phyloP scores from a whole-genome alignment of 2,329 filamentous ascomycete genomes.

The Ophiocordyceps unilateralis region DNA sequence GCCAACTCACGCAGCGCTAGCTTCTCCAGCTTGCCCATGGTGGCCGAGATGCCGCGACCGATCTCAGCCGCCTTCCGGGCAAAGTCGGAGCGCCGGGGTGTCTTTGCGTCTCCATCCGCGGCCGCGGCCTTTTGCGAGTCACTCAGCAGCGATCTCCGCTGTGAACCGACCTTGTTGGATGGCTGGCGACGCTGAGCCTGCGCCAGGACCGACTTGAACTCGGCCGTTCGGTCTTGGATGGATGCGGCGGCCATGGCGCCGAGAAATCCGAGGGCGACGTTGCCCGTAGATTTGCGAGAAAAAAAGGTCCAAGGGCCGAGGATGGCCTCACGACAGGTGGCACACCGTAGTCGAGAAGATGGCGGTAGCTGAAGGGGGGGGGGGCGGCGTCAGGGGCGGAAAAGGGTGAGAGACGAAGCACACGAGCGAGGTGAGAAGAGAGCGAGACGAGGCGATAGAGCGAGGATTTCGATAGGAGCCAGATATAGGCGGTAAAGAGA shows the following conservation, averaged over 20 bases:
- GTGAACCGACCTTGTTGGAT: conserved; percentile 57
- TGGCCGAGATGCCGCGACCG: conserved; percentile 75
- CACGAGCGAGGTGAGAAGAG: neutral
- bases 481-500: neutral
- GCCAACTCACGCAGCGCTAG: conserved; percentile 54
- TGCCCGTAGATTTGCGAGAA: neutral
- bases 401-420: neutral
- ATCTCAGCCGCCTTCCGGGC: conserved; percentile 83
- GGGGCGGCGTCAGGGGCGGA: neutral
- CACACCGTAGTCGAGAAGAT: neutral
- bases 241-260: conserved; percentile 45
- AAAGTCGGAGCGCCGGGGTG: conserved; percentile 67
- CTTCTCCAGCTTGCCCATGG: conserved; percentile 90
- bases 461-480: too few species aligned
- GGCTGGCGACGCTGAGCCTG: conserved; percentile 71
- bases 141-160: conserved; percentile 64
- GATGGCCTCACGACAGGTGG: too few species aligned
- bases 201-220: conserved; percentile 82
- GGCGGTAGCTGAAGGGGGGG: neutral
- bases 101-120: conserved; percentile 31
- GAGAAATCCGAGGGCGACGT: neutral
- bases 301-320: too few species aligned
- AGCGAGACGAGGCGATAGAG: neutral
- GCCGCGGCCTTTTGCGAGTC: conserved; percentile 49
- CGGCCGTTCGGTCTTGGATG: conserved; percentile 90